Evolutionary conservation across 2,329 filamentous ascomycete species (phyloP), one percentile per base, ranked within the genome.

Genomic region (Metarhizium anisopliae): DNA sequence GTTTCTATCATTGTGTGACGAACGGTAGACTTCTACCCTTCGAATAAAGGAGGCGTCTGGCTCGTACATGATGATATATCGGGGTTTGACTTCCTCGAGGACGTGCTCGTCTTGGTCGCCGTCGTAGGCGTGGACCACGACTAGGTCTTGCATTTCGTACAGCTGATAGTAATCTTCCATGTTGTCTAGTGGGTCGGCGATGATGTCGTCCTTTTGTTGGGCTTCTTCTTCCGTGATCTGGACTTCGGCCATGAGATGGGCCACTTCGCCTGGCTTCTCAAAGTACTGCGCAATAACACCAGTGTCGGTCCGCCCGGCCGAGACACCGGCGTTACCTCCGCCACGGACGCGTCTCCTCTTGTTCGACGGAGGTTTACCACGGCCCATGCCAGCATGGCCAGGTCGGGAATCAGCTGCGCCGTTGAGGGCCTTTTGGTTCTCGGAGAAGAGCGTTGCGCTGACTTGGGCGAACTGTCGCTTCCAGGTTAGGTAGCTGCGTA

Each of bases 31-130:
- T 68, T 99, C 94, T 20, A 99, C 87, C 42, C 93, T 81, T 14
- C 94, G 85, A 65, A 97, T 96, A 69, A 99, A 99, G 3, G 93
- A 86, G 3, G 93, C 85, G 61, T 97, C 91, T 1, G 94, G 93
- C 68, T 97, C 94, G 70, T 96, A 99, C 94, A 99, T 97, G 73
- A 99, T 88, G 57, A 99, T 90, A 70, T 96, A 96, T 58, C 89
- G 85, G 38, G 94, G 94, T 66, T 89, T 91, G 56, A 94, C 80
- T 71, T 99, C 94, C 68, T 99, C 93, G 1, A 99, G 80, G n/a
- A 97, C 81, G 68, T 95, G 90, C 67, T 97, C 94, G 68, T 99
- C 94, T 75, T 93, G 87, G 67, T 97, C 94, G 11, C 92, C 92
- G 58, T 96, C 91, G 68, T 96, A 99, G 1, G 94, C 88, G 68